Percentiles rank a stretch among this genome's conserved stretches.
Conservation (phyloP, 805 yeast species). For the Wickerhamomyces chaumierensis region DNA sequence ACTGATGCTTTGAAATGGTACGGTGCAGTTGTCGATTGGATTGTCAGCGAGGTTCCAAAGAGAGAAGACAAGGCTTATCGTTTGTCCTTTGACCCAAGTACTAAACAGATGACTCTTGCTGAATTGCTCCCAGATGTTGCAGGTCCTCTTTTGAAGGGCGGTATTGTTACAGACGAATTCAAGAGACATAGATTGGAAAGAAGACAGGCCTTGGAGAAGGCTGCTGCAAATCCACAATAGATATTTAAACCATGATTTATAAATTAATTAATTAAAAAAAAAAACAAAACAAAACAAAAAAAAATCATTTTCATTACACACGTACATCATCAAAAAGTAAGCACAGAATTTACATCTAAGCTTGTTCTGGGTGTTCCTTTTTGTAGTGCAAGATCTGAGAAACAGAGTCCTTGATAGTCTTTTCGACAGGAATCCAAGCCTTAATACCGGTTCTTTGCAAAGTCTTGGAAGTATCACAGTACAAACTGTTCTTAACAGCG, state of each 20-base stretch:
- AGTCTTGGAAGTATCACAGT: conserved; percentile 2
- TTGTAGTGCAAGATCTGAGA: conserved; percentile 16
- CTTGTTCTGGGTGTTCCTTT: background rate
- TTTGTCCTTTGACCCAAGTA: conserved; percentile 44
- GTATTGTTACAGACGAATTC: conserved; percentile 38
- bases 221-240: background rate
- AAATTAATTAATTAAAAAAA: too few relatives aligned
- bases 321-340: too few relatives aligned
- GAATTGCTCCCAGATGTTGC: conserved; percentile 32
- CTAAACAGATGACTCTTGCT: conserved; percentile 39
- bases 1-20: conserved; percentile 76
- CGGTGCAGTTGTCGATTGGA: conserved; percentile 77
- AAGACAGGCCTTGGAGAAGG: conserved; percentile 1
- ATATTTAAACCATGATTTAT: too few relatives aligned
- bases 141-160: conserved; percentile 26
- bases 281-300: too few relatives aligned
- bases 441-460: conserved; percentile 1
- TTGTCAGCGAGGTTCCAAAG: conserved; percentile 41
- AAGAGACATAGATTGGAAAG: conserved; percentile 36
- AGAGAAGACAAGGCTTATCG: conserved; percentile 42
- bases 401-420: conserved; percentile 27
- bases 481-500: background rate
- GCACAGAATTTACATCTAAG: too few relatives aligned
- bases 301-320: too few relatives aligned
- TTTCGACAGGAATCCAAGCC: conserved; percentile 23